Evolutionary conservation across 2,329 filamentous ascomycete genomes (phyloP).

Genomic region (Apiospora sp.): DNA sequence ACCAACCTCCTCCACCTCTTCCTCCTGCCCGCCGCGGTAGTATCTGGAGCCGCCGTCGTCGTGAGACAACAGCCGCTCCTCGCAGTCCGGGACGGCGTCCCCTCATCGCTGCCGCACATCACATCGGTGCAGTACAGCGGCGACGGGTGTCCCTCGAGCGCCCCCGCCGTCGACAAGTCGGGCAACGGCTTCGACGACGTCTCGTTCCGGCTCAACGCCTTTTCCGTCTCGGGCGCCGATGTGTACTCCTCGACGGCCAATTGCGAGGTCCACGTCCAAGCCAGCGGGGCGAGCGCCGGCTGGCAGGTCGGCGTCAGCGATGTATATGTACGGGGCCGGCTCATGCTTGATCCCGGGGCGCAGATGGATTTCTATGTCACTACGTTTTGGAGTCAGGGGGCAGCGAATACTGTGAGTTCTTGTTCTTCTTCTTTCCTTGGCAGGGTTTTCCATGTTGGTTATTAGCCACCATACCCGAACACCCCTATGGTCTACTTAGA

Average conservation of each 20-base stretch:
- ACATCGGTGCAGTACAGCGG: conserved; percentile 47
- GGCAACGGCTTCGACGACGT: conserved; percentile 42
- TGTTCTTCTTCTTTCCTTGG: background rate
- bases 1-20: conserved; percentile 28
- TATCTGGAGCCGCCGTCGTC: conserved; percentile 28
- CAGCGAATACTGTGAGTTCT: conserved; percentile 42
- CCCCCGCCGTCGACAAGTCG: conserved; percentile 42
- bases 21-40: conserved; percentile 33
- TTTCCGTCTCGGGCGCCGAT: conserved; percentile 35
- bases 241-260: conserved; percentile 40
- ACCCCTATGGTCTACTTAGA: no score
- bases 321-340: conserved; percentile 43
- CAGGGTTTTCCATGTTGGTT: no score
- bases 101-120: conserved; percentile 40
- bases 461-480: no score
- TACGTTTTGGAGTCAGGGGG: conserved; percentile 48
- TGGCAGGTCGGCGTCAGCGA: conserved; percentile 49
- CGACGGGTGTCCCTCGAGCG: conserved; percentile 45
- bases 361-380: conserved; percentile 45
- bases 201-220: conserved; percentile 39
- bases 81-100: conserved; percentile 35
- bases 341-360: conserved; percentile 44
- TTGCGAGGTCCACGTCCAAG: conserved; percentile 48
- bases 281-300: conserved; percentile 41
- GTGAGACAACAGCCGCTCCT: conserved; percentile 9